These are phyloP conservation scores for Tubosaeta sp. DNA, from an alignment of 768 basidiomycete genomes.

Conservation along the genomic window DNA sequence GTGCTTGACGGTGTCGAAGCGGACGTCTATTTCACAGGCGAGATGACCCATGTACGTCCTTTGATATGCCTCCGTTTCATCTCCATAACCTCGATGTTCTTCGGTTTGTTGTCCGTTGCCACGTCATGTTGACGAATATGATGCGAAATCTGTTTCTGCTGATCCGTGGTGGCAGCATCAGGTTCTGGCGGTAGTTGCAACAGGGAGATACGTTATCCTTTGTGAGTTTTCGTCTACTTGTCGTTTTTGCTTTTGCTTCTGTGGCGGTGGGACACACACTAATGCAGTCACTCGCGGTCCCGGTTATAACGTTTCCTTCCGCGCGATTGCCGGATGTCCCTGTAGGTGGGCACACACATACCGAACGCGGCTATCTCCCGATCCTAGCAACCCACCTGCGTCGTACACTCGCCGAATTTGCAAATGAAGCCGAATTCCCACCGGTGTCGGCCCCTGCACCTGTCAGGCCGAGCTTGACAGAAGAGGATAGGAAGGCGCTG, in stretches of 20 bases:
- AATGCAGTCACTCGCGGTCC: conserved; percentile 10
- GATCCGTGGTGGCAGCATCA: conserved; percentile 61
- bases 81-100: background rate
- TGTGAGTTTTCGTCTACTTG: conserved; percentile 46
- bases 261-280: conserved; percentile 11
- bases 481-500: conserved; percentile 25
- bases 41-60: conserved; percentile 77
- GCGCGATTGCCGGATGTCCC: conserved; percentile 18
- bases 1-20: conserved; percentile 69
- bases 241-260: conserved; percentile 1
- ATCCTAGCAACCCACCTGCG: conserved; percentile 64
- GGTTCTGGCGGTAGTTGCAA: conserved; percentile 73
- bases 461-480: conserved; percentile 23
- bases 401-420: conserved; percentile 40
- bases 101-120: background rate
- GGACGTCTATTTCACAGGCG: conserved; percentile 90
- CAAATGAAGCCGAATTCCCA: conserved; percentile 15
- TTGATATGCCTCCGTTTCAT: conserved; percentile 12
- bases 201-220: conserved; percentile 75
- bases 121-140: conserved; percentile 10
- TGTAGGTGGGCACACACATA: conserved; percentile 87
- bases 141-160: background rate
- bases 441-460: conserved; percentile 19
- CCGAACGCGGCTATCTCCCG: conserved; percentile 90
- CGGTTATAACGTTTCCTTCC: conserved; percentile 9